Evolutionary conservation across 768 basidiomycete species (phyloP), one percentile per base, ranked within the genome.

Genomic region (Neoboletus brunneissimus): DNA sequence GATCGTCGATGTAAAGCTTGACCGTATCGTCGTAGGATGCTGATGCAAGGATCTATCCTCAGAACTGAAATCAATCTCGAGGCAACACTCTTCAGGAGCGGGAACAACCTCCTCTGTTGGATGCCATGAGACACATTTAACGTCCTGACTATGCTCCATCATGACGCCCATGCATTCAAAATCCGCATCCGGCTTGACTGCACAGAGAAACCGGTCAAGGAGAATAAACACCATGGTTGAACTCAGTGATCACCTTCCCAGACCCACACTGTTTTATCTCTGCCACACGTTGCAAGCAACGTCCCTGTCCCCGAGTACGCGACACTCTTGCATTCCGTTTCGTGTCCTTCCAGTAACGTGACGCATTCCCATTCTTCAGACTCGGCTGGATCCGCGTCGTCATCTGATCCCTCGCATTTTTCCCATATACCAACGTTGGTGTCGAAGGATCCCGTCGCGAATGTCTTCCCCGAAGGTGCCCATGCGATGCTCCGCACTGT

Each of bases 251-350:
- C 67, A 89, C 95, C 93, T 80, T 98, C 96, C 96, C 97, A 99
- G 35, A 99, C 83, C 97, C 97, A 98, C 0, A 98, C 94, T 6
- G 93, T 92, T 76, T 98, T 99, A 75, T 98, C 97, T 56, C 97
- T 79, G 62, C 91, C 90, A 68, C 95, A 98, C 58, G 89, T 94
- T 10, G 96, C 97, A n/a, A 99, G 77, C 25, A 97, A 72, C 3
- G 81, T 86, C 48, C 71, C 87, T n/a, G 85, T 83, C 35, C 76
- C 76, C 12, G 89, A 92, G 72, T 88, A 98, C 4, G 85, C 89
- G 0, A 95, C 89, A 53, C 87, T 81, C 76, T 98, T 98, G 77
- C 95, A 98, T 70, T 99, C 96, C 11, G 87, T 94, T 69, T 98
- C 96, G 68, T 98, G 97, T 0, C 97, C 96, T 68, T 98, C 94